Base-by-base conservation (phyloP, 768 basidiomycete species). In the Termitomyces eurrhizus region DNA sequence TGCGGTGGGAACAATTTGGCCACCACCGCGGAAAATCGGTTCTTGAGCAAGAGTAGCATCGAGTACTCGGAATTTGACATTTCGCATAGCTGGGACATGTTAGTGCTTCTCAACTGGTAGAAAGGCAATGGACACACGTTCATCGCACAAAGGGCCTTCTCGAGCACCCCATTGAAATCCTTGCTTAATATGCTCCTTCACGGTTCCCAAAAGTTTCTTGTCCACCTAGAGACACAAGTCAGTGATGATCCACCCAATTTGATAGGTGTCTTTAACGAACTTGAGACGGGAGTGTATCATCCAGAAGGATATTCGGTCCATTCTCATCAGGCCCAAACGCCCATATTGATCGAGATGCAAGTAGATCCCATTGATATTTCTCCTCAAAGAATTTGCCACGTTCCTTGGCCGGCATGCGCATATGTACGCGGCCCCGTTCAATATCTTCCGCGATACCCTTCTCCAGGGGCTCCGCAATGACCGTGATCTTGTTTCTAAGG, bases 91-190 rank as follows among this genome's bases (percentile, higher is more conserved):
- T 99, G 36, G 12, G 18, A 45, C 36, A 39, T 36, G n/a, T 62
- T 35, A 48, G 45, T 24, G 42, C 9, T 53, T 54, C 50, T 45
- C 51, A 58, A 39, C 52, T 0, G 29, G 18, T 2, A 52, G 16
- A n/a, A 35, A 41, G 61, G 36, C 21, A 26, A 41, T 51, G 57
- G 48, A 86, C 96, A 84, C 68, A 98, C 96, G 97, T 75, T 99
- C 97, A 70, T 99, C 97, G 69, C 97, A 98, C 44, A 99, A 71
- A 42, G 97, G 97, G 7, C 97, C 97, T 79, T 99, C 97, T 53
- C 97, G 84, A 52, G 96, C 89, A 53, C 94, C 97, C 97, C 97
- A 98, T 70, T 97, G 97, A 87, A 99, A 99, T 39, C 97, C 97
- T 75, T 99, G 97, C 77, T 94, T 98, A 69, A 99, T 89, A 64